Evolutionary conservation across 371 early-diverging fungal genomes (phyloP).

Genomic region (Mucor velutinosus): DNA sequence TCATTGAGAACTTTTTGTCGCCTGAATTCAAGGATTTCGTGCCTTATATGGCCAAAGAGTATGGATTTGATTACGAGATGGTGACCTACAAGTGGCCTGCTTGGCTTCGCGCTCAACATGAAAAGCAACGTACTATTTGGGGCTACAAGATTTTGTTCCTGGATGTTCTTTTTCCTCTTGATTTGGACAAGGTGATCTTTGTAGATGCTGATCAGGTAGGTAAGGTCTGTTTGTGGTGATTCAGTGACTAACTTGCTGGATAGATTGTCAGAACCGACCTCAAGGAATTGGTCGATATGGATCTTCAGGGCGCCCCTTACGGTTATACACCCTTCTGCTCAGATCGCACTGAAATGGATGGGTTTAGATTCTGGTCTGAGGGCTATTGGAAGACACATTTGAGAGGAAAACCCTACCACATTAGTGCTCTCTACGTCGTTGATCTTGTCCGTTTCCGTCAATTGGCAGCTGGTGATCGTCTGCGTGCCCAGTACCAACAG

Average conservation of each 20-base stretch:
- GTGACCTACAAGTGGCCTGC: slow-evolving; percentile 98
- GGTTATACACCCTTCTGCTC: slow-evolving; percentile 97
- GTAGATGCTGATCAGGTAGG: slow-evolving; percentile 95
- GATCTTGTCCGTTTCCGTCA: slow-evolving; percentile 91
- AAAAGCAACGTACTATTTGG: slow-evolving; percentile 97
- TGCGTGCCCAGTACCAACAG: slow-evolving; percentile 91
- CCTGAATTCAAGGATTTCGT: slow-evolving; percentile 93
- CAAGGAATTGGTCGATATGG: slow-evolving; percentile 88
- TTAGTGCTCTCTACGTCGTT: slow-evolving; percentile 92
- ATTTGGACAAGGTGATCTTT: slow-evolving; percentile 94
- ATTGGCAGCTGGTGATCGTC: slow-evolving; percentile 91
- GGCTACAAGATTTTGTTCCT: slow-evolving; percentile 97
- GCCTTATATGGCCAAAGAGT: slow-evolving; percentile 82
- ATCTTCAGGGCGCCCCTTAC: slow-evolving; percentile 90
- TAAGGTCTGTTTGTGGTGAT: too few relatives aligned
- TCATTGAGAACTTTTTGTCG: slow-evolving; percentile 95
- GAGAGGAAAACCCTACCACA: slow-evolving; percentile 91
- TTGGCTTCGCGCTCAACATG: slow-evolving; percentile 89
- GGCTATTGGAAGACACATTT: slow-evolving; percentile 95
- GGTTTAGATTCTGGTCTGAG: slow-evolving; percentile 95
- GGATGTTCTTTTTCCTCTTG: slow-evolving; percentile 94
- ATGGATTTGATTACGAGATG: slow-evolving; percentile 88
- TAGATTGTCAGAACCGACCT: slow-evolving; percentile 92
- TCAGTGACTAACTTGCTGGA: neutral
- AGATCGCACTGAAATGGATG: slow-evolving; percentile 91